Conservation (phyloP, 108 stramenopile species). For the Nitzschia palea region DNA sequence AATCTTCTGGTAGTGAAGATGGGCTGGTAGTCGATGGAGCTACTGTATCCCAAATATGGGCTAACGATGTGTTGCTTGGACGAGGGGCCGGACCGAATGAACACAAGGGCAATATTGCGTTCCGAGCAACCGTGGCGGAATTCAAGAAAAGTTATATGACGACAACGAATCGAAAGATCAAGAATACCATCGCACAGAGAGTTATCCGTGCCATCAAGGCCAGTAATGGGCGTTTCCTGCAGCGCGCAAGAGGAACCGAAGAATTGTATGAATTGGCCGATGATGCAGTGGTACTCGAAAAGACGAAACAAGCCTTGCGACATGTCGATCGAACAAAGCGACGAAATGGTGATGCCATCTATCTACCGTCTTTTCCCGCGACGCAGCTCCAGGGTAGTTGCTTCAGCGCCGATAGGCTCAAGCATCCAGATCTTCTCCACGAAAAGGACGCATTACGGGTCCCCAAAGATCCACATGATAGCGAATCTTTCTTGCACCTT, state of each 20-base stretch:
- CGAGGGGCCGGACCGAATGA: conserved; percentile 47
- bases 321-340: conserved; percentile 4
- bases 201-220: not conserved
- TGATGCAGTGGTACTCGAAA: conserved; percentile 12
- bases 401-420: too few species aligned
- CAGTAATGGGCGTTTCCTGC: not conserved
- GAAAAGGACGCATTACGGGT: too few species aligned
- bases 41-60: not conserved
- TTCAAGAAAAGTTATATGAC: conserved; percentile 10
- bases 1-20: too few species aligned
- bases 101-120: conserved; percentile 36
- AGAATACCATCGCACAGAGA: conserved; percentile 2
- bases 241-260: not conserved
- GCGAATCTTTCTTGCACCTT: too few species aligned
- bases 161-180: conserved; percentile 7
- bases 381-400: too few species aligned
- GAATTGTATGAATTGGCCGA: not conserved
- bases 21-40: too few species aligned
- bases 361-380: not conserved
- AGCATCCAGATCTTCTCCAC: too few species aligned
- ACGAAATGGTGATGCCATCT: not conserved
- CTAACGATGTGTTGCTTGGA: conserved; percentile 42
- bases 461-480: too few species aligned
- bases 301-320: conserved; percentile 16
- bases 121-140: conserved; percentile 18